Conservation (phyloP, 2,329 filamentous ascomycete genomes). For the Botrytis aclada region DNA sequence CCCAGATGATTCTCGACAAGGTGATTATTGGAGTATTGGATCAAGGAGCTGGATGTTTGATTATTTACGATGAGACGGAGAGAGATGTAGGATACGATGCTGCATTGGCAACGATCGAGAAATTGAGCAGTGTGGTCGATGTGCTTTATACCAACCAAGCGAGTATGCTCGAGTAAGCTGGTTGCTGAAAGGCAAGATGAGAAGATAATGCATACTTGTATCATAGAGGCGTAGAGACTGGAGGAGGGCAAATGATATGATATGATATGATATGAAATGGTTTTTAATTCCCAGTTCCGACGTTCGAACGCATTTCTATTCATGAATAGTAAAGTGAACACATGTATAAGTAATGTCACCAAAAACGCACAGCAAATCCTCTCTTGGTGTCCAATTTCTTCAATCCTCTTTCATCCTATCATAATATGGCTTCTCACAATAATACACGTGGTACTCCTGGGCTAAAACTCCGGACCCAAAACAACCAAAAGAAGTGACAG, state of each 20-base stretch:
- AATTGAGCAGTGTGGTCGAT: slow-evolving; percentile 95
- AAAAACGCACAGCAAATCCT: background rate
- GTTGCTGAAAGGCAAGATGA: slow-evolving; percentile 9
- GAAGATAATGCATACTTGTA: slow-evolving; percentile 30
- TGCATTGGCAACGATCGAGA: slow-evolving; percentile 91
- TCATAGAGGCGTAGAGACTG: slow-evolving; percentile 32
- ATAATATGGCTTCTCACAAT: background rate
- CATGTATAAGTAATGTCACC: background rate
- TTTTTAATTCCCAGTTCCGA: background rate
- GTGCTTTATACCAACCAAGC: slow-evolving; percentile 98
- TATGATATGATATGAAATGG: slow-evolving; percentile 11
- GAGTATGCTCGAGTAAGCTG: slow-evolving; percentile 77
- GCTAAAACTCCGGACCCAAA: background rate
- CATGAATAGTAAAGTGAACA: background rate
- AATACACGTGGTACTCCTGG: background rate
- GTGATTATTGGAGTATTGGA: slow-evolving; percentile 97
- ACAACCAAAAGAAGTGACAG: background rate
- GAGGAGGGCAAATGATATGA: slow-evolving; percentile 13
- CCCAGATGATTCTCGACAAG: slow-evolving; percentile 99
- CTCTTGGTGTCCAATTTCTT: background rate
- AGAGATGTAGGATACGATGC: slow-evolving; percentile 92
- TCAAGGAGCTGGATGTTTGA: slow-evolving; percentile 94
- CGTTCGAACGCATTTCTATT: background rate
- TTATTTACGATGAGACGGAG: slow-evolving; percentile 94
- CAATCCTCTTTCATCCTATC: background rate